Conservation (phyloP, 2,329 filamentous ascomycete species). For the Colletotrichum ledebouriae region DNA sequence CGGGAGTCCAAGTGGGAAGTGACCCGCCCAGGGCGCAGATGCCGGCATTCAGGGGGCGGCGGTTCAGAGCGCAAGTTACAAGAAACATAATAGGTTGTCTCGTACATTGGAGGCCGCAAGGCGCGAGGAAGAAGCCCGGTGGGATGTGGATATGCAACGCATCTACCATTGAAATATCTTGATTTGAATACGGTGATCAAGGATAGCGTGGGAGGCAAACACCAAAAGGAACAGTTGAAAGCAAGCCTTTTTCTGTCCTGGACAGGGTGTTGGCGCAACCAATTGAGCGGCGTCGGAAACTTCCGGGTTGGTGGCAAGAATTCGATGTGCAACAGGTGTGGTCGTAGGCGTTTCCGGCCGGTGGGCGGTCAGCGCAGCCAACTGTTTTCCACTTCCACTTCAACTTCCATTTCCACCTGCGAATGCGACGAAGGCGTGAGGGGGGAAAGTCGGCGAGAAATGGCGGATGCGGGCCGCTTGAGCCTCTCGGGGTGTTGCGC, state of each 20-base stretch:
- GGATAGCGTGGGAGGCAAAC: background rate
- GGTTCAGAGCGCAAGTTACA: constrained; percentile 34
- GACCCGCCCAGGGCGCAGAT: constrained; percentile 39
- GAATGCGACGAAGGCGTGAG: constrained; percentile 5
- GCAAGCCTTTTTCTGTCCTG: background rate
- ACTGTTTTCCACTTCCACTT: background rate
- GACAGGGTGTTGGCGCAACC: constrained; percentile 12
- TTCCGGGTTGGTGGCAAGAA: constrained; percentile 35
- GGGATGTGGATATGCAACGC: constrained; percentile 8
- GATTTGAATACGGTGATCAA: background rate
- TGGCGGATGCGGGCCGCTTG: constrained; percentile 17
- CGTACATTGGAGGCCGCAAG: constrained; percentile 18
- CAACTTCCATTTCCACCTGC: too few relatives aligned
- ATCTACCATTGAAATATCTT: background rate
- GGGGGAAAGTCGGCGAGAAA: constrained; percentile 22
- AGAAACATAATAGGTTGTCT: constrained; percentile 29
- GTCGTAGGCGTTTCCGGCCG: constrained; percentile 23
- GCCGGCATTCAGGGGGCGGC: constrained; percentile 35
- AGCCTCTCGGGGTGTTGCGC: constrained; percentile 2
- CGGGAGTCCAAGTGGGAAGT: constrained; percentile 35
- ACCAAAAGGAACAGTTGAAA: background rate
- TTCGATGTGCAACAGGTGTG: constrained; percentile 9
- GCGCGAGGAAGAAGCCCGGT: constrained; percentile 26
- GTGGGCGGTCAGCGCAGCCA: constrained; percentile 24
- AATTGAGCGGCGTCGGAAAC: constrained; percentile 38